These are phyloP conservation scores for Zygosaccharomyces sapae DNA, from an alignment of 1,139 yeast species.

Conservation along the genomic window DNA sequence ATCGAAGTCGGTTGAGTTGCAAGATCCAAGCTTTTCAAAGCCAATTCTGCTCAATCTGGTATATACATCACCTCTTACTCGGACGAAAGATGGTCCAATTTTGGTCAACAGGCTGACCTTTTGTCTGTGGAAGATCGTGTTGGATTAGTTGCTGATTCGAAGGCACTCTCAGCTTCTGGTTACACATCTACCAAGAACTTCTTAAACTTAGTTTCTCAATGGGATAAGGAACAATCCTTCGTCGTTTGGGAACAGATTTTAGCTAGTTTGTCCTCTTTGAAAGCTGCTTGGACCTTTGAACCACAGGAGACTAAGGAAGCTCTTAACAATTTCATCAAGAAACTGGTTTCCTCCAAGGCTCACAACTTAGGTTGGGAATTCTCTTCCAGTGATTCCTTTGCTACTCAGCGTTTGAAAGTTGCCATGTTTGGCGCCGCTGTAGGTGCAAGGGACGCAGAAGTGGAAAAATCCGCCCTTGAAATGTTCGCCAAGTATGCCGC, in stretches of 20 bases:
- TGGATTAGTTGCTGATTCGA: conserved; percentile 81
- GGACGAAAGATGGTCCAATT: conserved; percentile 66
- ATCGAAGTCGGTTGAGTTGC: conserved; percentile 46
- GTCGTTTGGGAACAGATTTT: conserved; percentile 79
- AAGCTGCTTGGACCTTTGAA: conserved; percentile 69
- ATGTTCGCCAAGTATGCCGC: conserved; percentile 56
- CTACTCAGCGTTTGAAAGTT: conserved; percentile 71
- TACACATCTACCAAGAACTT: conserved; percentile 63
- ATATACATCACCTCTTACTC: conserved; percentile 77
- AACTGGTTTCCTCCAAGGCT: conserved; percentile 57
- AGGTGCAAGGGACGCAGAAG: conserved; percentile 52
- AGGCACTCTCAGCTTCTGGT: conserved; percentile 68
- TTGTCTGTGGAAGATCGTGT: conserved; percentile 80
- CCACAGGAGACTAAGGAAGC: conserved; percentile 52
- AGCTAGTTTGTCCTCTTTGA: conserved; percentile 50
- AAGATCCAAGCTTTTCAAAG: conserved; percentile 53
- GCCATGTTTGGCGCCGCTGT: conserved; percentile 69
- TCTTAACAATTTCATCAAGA: conserved; percentile 54
- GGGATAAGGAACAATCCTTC: conserved; percentile 65
- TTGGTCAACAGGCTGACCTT: conserved; percentile 70
- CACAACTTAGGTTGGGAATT: conserved; percentile 69
- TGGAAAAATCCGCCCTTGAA: conserved; percentile 49
- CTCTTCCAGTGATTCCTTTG: conserved; percentile 56
- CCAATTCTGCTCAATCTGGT: conserved; percentile 81
- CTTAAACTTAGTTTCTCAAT: conserved; percentile 58